Percentiles rank a stretch among this genome's conserved stretches.
Conservation (phyloP, 768 basidiomycete genomes). For the Calocera viscosa region DNA sequence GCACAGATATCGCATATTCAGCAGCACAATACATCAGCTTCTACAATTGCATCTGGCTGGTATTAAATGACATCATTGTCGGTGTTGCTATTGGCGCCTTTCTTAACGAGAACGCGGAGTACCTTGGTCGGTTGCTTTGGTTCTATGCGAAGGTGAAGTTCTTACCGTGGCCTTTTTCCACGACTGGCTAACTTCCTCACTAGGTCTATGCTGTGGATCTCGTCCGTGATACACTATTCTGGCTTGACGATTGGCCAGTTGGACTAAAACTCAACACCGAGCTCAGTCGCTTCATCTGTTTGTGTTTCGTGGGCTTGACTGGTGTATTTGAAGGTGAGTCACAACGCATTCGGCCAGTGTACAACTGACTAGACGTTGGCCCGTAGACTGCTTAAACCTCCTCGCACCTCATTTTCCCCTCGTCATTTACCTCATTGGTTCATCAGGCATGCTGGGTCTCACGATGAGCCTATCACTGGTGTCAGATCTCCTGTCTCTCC, state of each 20-base stretch:
- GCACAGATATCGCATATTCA: conserved; percentile 31
- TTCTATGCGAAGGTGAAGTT: conserved; percentile 31
- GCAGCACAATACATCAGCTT: conserved; percentile 66
- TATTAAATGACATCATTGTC: conserved; percentile 80
- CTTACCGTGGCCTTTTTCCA: not conserved
- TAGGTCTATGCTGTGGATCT: conserved; percentile 35
- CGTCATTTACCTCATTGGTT: conserved; percentile 14
- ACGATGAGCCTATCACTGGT: conserved; percentile 56
- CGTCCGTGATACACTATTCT: conserved; percentile 46
- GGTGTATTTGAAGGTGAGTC: conserved; percentile 60
- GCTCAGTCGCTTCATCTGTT: conserved; percentile 73
- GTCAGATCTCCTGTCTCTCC: conserved; percentile 50
- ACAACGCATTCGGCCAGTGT: not conserved
- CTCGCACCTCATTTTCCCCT: conserved; percentile 24
- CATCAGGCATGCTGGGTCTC: conserved; percentile 24
- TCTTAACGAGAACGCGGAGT: conserved; percentile 49
- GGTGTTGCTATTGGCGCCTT: conserved; percentile 62
- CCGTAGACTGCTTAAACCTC: conserved; percentile 21
- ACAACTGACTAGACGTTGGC: not conserved
- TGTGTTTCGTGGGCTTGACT: conserved; percentile 52
- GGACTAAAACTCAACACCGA: conserved; percentile 94
- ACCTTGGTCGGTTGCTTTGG: conserved; percentile 34
- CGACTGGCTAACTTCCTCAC: not conserved
- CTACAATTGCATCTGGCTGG: conserved; percentile 83
- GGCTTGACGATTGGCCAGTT: conserved; percentile 93